Evolutionary conservation across 164 flowering plant genomes (phyloP).

Genomic region (Cinnamomum chago): DNA sequence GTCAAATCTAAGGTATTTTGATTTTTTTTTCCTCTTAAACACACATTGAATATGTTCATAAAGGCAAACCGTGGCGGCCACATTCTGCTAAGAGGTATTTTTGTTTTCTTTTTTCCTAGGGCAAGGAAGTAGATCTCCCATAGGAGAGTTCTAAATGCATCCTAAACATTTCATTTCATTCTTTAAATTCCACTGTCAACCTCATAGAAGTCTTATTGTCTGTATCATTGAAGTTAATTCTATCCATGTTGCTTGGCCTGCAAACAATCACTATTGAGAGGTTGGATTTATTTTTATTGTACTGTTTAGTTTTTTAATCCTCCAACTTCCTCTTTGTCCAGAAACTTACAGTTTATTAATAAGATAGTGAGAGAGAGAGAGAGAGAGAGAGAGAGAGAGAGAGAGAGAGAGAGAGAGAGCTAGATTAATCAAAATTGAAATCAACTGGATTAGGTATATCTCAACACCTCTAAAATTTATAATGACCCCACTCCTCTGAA

Average conservation of each 20-base stretch:
- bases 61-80: too few species aligned
- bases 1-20: too few species aligned
- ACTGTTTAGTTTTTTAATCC: not conserved
- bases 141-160: not conserved
- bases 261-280: slow-evolving; percentile 7
- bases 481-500: slow-evolving; percentile 18
- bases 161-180: not conserved
- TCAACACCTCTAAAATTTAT: slow-evolving; percentile 16
- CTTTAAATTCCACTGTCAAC: slow-evolving; percentile 13
- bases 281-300: slow-evolving; percentile 9
- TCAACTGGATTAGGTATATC: slow-evolving; percentile 26
- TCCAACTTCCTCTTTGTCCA: slow-evolving; percentile 7
- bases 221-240: not conserved
- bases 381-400: slow-evolving; percentile 7
- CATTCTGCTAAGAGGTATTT: too few species aligned
- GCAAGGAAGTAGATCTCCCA: too few species aligned
- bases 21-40: too few species aligned
- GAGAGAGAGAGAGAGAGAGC: slow-evolving; percentile 4
- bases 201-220: slow-evolving; percentile 2
- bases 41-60: too few species aligned
- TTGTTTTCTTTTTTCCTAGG: too few species aligned
- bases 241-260: slow-evolving; percentile 8
- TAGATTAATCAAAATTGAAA: slow-evolving; percentile 5
- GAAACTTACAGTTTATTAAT: not conserved
- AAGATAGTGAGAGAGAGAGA: slow-evolving; percentile 1